phyloP scores from a whole-genome alignment of 208 protist genomes.

The Tritrichomonas musculus region DNA sequence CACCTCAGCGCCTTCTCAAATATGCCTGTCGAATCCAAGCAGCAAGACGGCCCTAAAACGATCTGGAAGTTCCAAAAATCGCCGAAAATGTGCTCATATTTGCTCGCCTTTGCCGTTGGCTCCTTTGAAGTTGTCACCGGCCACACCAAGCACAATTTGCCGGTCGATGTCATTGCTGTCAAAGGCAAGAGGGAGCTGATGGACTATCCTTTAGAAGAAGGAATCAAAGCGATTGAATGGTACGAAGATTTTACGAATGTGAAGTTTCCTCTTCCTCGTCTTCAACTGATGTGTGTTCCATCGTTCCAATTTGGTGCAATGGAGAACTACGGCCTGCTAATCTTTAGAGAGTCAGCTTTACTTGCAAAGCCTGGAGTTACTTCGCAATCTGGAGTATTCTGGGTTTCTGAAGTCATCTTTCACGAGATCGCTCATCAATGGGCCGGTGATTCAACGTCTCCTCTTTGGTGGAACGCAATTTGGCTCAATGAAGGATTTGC shows the following conservation, averaged over 20 bases:
- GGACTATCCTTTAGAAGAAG: neutral
- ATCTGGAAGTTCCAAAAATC: neutral
- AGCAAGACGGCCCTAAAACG: neutral
- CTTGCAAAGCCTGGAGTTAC: neutral
- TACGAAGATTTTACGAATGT: neutral
- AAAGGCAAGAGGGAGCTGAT: neutral
- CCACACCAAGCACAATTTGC: neutral
- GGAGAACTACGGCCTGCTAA: conserved; percentile 34
- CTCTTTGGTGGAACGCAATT: neutral
- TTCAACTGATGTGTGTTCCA: neutral
- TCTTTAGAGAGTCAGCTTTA: neutral
- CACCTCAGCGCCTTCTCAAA: neutral
- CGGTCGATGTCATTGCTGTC: neutral
- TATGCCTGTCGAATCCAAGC: neutral
- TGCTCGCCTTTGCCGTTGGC: conserved; percentile 18
- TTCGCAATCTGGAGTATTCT: neutral
- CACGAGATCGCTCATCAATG: conserved; percentile 37
- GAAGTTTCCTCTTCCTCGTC: neutral
- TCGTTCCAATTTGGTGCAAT: neutral
- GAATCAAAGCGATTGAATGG: neutral
- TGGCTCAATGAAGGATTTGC: conserved; percentile 39
- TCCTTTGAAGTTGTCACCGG: neutral
- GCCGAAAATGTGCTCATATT: conserved; percentile 29
- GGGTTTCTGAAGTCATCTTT: neutral
- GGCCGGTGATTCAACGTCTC: neutral